A percentile compares a stretch with the other conserved stretches of the same genome.
These are phyloP conservation scores for Corchorus olitorius DNA, from an alignment of 345 rosid species.

Conservation along the genomic window DNA sequence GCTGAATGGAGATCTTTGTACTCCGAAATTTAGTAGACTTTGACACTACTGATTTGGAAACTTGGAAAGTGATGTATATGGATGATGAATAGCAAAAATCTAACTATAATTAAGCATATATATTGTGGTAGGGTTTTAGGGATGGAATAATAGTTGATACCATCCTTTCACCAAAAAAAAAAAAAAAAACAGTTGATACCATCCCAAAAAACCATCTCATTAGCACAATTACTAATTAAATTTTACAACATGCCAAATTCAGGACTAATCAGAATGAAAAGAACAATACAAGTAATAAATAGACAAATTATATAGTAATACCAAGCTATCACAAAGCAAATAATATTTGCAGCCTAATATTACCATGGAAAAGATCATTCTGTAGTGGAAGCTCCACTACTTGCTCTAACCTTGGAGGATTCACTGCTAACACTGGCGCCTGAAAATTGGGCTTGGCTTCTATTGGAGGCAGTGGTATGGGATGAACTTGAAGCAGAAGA, in stretches of 20 bases:
- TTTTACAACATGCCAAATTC: neutral
- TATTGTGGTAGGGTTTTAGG: too few species aligned
- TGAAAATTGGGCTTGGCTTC: neutral
- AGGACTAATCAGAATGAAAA: neutral
- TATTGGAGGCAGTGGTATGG: neutral
- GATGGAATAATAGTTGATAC: too few species aligned
- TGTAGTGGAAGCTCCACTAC: neutral
- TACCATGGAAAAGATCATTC: neutral
- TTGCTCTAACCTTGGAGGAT: neutral
- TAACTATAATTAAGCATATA: too few species aligned
- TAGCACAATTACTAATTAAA: too few species aligned
- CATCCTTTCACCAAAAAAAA: too few species aligned
- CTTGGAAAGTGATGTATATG: too few species aligned
- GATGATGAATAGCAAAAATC: neutral
- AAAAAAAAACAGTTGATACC: too few species aligned
- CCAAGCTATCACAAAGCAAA: neutral
- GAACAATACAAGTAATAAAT: neutral
- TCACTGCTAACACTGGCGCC: neutral
- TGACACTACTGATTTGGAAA: neutral
- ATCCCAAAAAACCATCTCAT: too few species aligned
- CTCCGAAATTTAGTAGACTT: neutral
- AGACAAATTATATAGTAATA: neutral
- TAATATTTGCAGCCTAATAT: neutral
- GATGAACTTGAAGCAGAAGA: neutral
- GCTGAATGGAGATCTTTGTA: neutral